Evolutionary conservation across 2,329 filamentous ascomycete genomes (phyloP).

Genomic region (Emydomyces testavorans): DNA sequence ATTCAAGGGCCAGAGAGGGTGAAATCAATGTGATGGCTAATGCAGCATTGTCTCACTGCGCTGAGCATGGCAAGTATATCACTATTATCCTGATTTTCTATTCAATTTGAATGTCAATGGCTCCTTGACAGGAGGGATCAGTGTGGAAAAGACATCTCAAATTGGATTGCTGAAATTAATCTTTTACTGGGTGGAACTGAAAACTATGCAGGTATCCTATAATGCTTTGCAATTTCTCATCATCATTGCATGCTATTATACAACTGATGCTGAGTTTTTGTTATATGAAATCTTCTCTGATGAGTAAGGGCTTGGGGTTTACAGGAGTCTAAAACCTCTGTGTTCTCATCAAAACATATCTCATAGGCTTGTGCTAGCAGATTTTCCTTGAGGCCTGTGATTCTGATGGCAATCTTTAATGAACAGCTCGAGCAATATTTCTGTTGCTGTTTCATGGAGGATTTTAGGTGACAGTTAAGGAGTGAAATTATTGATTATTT

Average conservation of each 20-base stretch:
- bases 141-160: slow-evolving; percentile 37
- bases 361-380: neutral
- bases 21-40: slow-evolving; percentile 40
- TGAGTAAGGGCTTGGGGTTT: too few relatives aligned
- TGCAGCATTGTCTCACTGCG: slow-evolving; percentile 40
- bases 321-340: too few relatives aligned
- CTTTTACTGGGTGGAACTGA: slow-evolving; percentile 41
- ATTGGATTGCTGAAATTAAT: slow-evolving; percentile 49
- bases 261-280: too few relatives aligned
- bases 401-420: slow-evolving; percentile 26
- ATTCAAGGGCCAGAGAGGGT: slow-evolving; percentile 42
- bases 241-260: too few relatives aligned
- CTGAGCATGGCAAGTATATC: slow-evolving; percentile 35
- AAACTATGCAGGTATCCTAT: too few relatives aligned
- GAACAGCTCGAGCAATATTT: slow-evolving; percentile 16
- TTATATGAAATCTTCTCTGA: too few relatives aligned
- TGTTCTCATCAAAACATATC: neutral
- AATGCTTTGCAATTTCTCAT: slow-evolving; percentile 35
- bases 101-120: slow-evolving; percentile 31
- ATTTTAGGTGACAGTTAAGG: neutral
- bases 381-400: slow-evolving; percentile 24
- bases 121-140: slow-evolving; percentile 21
- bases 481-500: slow-evolving; percentile 2
- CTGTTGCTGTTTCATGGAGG: slow-evolving; percentile 4
- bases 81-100: slow-evolving; percentile 36